Evolutionary conservation across 2,329 filamentous ascomycete genomes (phyloP).

Genomic region (Monosporascus sp.): DNA sequence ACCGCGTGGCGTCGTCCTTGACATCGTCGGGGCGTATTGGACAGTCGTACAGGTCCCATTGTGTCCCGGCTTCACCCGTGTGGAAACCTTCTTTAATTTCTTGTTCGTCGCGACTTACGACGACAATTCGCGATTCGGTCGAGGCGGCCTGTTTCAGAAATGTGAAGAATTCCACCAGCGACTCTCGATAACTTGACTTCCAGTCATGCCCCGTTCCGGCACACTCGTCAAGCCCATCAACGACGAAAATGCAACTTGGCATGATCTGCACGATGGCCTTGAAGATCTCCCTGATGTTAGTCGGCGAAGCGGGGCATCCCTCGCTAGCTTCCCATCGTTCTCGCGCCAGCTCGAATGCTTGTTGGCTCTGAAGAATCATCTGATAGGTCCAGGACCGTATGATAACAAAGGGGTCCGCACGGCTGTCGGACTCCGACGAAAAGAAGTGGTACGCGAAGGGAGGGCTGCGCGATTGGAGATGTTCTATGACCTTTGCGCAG

Average conservation of each 20-base stretch:
- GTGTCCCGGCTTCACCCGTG: no score
- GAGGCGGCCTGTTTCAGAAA: constrained; percentile 2
- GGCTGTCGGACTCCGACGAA: constrained; percentile 21
- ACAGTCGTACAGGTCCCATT: constrained; percentile 6
- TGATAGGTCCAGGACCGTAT: constrained; percentile 28
- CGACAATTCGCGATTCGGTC: constrained; percentile 13
- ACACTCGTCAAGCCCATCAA: constrained; percentile 9
- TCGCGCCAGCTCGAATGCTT: constrained; percentile 9
- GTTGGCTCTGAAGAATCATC: constrained; percentile 3
- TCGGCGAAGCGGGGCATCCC: constrained; percentile 8
- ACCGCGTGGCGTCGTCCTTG: constrained; percentile 14
- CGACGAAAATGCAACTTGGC: constrained; percentile 26
- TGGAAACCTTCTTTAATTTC: constrained; percentile 16
- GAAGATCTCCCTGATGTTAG: constrained; percentile 14
- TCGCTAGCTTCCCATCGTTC: constrained; percentile 1
- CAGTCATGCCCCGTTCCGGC: background rate
- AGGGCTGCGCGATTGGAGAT: constrained; percentile 6
- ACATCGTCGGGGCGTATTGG: constrained; percentile 17
- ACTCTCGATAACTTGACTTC: background rate
- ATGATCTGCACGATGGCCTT: constrained; percentile 4
- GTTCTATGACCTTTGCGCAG: constrained; percentile 22
- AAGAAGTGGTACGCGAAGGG: constrained; percentile 28
- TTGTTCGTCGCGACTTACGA: constrained; percentile 22
- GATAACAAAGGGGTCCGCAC: constrained; percentile 17
- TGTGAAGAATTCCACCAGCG: constrained; percentile 11